A percentile compares a stretch with the other conserved stretches of the same genome.
phyloP scores from a whole-genome alignment of 2,329 filamentous ascomycete species.

The Sarocladium oryzae region DNA sequence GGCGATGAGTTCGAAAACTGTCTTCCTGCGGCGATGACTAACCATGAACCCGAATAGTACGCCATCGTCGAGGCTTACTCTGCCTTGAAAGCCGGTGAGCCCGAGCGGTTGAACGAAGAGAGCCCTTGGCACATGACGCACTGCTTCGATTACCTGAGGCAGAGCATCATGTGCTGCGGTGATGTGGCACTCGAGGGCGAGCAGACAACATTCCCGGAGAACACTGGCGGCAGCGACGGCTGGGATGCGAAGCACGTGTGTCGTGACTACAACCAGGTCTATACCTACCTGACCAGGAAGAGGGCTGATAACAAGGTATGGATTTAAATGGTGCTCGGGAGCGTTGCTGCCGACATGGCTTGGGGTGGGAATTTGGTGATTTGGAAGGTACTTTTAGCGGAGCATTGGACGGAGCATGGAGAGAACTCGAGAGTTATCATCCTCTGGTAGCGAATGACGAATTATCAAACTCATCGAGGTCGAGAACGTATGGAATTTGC shows the following conservation, averaged over 20 bases:
- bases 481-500: too few relatives aligned
- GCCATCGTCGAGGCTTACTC: conserved; percentile 1
- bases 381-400: too few relatives aligned
- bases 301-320: not conserved
- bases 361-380: too few relatives aligned
- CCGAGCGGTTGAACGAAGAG: not conserved
- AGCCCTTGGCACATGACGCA: conserved; percentile 3
- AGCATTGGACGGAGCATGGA: too few relatives aligned
- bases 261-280: conserved; percentile 5
- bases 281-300: conserved; percentile 7
- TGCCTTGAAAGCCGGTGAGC: not conserved
- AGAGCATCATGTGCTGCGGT: conserved; percentile 12
- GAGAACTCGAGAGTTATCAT: too few relatives aligned
- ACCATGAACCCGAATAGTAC: not conserved
- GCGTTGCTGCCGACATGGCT: too few relatives aligned
- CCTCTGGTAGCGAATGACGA: too few relatives aligned
- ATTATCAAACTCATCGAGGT: too few relatives aligned
- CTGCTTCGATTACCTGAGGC: conserved; percentile 12
- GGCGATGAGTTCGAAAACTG: too few relatives aligned
- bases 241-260: conserved; percentile 8
- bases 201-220: conserved; percentile 2
- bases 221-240: not conserved
- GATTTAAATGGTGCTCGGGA: not conserved
- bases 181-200: conserved; percentile 8
- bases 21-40: too few relatives aligned